Base-by-base conservation (phyloP, 306 rosid genomes). In the Lithocarpus polystachyus region DNA sequence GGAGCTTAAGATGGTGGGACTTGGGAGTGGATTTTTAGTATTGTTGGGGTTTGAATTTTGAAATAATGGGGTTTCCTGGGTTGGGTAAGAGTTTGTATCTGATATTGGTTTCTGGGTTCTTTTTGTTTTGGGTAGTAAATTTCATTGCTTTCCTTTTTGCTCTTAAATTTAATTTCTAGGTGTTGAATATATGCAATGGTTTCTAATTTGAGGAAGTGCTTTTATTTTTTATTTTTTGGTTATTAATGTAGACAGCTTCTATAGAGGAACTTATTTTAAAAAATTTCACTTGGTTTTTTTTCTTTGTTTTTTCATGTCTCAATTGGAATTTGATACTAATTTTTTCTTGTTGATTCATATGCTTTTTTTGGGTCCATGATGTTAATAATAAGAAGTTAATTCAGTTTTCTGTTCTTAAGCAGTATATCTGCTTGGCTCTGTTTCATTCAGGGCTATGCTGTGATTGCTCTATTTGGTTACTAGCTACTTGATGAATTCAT, bases 1-100 rank as follows among this genome's bases (percentile, higher is more conserved):
- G 54, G 76, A 33, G 78, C 67, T 79, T 75, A 35, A 83, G 80
- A 72, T 31, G 78, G 72, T 73, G 75, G 61, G 33, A 51, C 59
- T 84, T 53, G 73, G 56, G 19, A 40, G 72, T 68, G 35, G 54
- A 23, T 56, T 56, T 73, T 55, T 52, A 22, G 72, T 56, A 29
- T 18, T 55, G 19, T 72, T 57, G 12, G 23, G 75, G 31, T 20
- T 56, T 55, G 12, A 31, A 26, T 29, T 28, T 56, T 64, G 12
- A 31, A 26, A 56, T 70, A 62, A 79, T 76, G 71, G 71, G 48
- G 48, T 83, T 65, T 78, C 78, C 65, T 72, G 56, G 72, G 31
- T 57, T 75, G 71, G 83, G 15, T 22, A 61, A 64, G 68, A 6
- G 72, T 62, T 48, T 79, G 6, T 68, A n/a, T 74, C 62, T 56